These are phyloP conservation scores for Vitis rupestris DNA, from an alignment of 164 flowering plant genomes.

Conservation along the genomic window DNA sequence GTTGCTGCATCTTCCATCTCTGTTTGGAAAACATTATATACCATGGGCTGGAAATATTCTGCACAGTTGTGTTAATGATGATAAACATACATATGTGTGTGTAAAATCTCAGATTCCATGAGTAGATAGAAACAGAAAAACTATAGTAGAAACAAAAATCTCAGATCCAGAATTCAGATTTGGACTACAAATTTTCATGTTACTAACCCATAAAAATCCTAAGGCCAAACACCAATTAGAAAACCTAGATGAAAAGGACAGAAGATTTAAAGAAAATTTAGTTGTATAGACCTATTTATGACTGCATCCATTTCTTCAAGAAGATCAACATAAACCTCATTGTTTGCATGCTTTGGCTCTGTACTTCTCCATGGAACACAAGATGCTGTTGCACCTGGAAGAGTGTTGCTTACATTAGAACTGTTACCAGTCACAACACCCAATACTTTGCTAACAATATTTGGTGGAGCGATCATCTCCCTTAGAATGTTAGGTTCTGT, in stretches of 20 bases:
- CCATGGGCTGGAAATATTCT: background rate
- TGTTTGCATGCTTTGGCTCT: slow-evolving; percentile 68
- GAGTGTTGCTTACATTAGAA: slow-evolving; percentile 86
- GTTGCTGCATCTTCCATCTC: background rate
- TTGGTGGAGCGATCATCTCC: slow-evolving; percentile 98
- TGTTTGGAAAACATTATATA: background rate
- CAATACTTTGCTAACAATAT: slow-evolving; percentile 83
- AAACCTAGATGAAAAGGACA: background rate
- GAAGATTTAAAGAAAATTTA: slow-evolving; percentile 6
- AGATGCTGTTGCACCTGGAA: slow-evolving; percentile 88
- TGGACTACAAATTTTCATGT: background rate
- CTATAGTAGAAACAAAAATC: no score
- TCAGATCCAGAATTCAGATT: no score
- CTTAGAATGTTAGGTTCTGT: slow-evolving; percentile 91
- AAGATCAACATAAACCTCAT: slow-evolving; percentile 91
- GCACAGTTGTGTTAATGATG: background rate
- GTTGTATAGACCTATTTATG: slow-evolving; percentile 61
- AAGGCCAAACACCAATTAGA: background rate
- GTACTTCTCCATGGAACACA: slow-evolving; percentile 93
- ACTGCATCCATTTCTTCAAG: slow-evolving; percentile 96
- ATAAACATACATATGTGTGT: no score
- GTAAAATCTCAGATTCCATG: no score
- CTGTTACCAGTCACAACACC: slow-evolving; percentile 94
- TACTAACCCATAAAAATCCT: background rate
- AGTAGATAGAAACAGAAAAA: no score